Evolutionary conservation across 2,329 filamentous ascomycete genomes (phyloP), one percentile per base, ranked within the genome.

Genomic region (Penicillium occitanis): DNA sequence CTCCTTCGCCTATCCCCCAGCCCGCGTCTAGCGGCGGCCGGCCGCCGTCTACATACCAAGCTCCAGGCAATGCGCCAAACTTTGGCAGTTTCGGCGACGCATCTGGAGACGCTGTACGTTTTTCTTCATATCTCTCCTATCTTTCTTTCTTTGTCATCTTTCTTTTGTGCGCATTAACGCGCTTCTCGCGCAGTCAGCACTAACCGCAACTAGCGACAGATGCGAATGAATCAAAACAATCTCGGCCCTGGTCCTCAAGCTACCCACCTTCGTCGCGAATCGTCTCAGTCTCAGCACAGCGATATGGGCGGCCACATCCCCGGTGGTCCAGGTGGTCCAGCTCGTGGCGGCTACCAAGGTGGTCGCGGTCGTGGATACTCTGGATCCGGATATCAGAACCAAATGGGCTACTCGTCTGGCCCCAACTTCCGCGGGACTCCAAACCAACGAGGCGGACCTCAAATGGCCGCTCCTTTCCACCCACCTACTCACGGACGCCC

Each of bases 1-100:
- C 94, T 55, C 95, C 95, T 3, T 94, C 92, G 50, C 95, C 95
- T 4, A 98, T 98, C 72, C 94, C 95, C 37, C 91, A 94, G 78
- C 92, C 93, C 61, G 87, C 90, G 64, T 89, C 90, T 40, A 95
- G 93, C 74, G 92, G 93, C 72, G 92, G 89, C 64, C 84, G 92
- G 73, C 93, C 93, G 71, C 92, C 93, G 53, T 90, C 92, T 40
- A 87, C 86, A 69, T 85, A 92, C 70, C 85, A 89, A 71, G 88
- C 88, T 70, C 88, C 90, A 71, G 86, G 86, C 64, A 89, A 88
- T 74, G 88, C 90, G 78, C 87, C 91, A 62, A 86, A 83, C 72
- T 97, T 97, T 82, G 93, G 93, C 70, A 93, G 91, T 80, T 89
- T 94, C 71, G 88, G 88, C 73, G 91, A 96, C 75, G 62, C 62